Conservation (phyloP, 2,329 filamentous ascomycete genomes). For the Zasmidium angulare region DNA sequence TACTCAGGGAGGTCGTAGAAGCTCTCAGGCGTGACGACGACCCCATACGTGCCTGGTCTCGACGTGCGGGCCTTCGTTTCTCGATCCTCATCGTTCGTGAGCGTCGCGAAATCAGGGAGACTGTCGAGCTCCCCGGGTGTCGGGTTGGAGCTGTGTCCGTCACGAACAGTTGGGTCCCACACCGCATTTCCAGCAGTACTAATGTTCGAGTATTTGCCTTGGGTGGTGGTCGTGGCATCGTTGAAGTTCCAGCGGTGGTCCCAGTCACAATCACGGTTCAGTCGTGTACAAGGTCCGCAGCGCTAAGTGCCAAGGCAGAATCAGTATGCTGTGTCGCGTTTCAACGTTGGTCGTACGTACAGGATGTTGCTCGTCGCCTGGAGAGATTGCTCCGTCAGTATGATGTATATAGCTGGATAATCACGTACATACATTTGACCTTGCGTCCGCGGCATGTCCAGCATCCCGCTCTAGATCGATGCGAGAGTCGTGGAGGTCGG, state of each 20-base stretch:
- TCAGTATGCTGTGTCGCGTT: slow-evolving; percentile 23
- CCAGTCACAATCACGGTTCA: slow-evolving; percentile 60
- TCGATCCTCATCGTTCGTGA: slow-evolving; percentile 58
- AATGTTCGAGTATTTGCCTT: slow-evolving; percentile 42
- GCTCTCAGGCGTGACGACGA: slow-evolving; percentile 55
- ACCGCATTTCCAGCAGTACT: slow-evolving; percentile 52
- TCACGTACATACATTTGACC: slow-evolving; percentile 52
- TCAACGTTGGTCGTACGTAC: background rate
- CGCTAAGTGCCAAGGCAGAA: slow-evolving; percentile 6
- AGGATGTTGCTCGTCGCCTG: slow-evolving; percentile 9
- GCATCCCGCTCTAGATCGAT: slow-evolving; percentile 55
- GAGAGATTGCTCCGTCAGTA: background rate
- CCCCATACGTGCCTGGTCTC: slow-evolving; percentile 56
- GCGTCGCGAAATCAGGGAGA: slow-evolving; percentile 54
- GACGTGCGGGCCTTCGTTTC: slow-evolving; percentile 56
- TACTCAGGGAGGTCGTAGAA: slow-evolving; percentile 56
- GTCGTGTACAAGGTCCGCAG: slow-evolving; percentile 52
- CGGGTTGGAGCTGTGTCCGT: slow-evolving; percentile 7
- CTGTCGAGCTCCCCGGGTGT: slow-evolving; percentile 40
- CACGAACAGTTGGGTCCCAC: slow-evolving; percentile 48
- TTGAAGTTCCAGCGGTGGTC: slow-evolving; percentile 49
- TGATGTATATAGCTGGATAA: slow-evolving; percentile 21
- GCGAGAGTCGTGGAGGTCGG: slow-evolving; percentile 47
- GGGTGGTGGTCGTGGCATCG: slow-evolving; percentile 36
- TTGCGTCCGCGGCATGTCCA: slow-evolving; percentile 44